Conservation (phyloP, 805 yeast genomes). For the Wickerhamiella vanderwaltii region DNA sequence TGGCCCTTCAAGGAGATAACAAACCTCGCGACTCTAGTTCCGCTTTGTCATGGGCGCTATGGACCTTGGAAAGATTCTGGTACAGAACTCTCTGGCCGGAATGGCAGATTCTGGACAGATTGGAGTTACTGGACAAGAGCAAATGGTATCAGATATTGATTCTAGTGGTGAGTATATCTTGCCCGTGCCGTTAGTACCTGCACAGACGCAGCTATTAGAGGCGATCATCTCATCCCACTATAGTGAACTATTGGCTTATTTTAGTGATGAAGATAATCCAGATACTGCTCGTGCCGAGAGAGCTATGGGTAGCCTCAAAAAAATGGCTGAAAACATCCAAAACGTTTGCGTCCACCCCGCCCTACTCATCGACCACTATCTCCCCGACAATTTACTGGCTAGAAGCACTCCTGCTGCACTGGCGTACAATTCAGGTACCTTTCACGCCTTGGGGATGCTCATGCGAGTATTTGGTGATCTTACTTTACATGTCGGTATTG, state of each 20-base stretch:
- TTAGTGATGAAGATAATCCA: slow-evolving; percentile 44
- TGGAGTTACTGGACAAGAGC: background rate
- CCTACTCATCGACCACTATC: slow-evolving; percentile 65
- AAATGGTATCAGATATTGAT: background rate
- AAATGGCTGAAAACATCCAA: slow-evolving; percentile 63
- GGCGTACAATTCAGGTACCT: slow-evolving; percentile 54
- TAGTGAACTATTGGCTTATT: slow-evolving; percentile 77
- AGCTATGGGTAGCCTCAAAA: slow-evolving; percentile 33
- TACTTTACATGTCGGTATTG: slow-evolving; percentile 48
- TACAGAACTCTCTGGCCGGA: background rate
- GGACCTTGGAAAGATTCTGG: slow-evolving; percentile 6
- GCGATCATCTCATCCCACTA: slow-evolving; percentile 87
- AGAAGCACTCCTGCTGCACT: slow-evolving; percentile 22
- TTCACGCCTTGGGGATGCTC: slow-evolving; percentile 54
- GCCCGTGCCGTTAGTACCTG: slow-evolving; percentile 19
- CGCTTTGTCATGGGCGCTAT: slow-evolving; percentile 11
- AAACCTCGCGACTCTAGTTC: too few species aligned
- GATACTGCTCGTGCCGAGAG: slow-evolving; percentile 42
- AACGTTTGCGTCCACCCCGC: slow-evolving; percentile 84
- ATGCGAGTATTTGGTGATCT: slow-evolving; percentile 40
- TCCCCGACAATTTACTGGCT: slow-evolving; percentile 37
- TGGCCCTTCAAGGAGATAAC: too few species aligned
- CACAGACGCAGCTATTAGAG: slow-evolving; percentile 79
- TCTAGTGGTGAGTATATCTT: slow-evolving; percentile 14
- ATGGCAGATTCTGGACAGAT: background rate